Conservation (phyloP, 495 filamentous ascomycete species). For the Aspergillus diversus region DNA sequence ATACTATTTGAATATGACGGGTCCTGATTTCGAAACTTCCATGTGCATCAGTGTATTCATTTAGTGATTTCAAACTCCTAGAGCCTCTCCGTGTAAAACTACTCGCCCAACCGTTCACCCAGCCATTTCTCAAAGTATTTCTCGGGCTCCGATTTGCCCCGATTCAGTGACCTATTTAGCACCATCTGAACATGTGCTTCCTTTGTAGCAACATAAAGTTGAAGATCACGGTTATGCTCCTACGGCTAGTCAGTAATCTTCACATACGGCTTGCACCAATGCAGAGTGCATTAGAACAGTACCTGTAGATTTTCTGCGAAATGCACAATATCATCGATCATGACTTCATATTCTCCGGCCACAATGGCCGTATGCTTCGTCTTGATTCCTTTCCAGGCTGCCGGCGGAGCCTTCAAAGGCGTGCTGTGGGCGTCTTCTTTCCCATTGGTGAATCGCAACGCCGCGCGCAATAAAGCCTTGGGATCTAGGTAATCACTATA, state of each 20-base stretch:
- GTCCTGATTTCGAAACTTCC: neutral
- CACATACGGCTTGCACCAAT: neutral
- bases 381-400: slow-evolving; percentile 2
- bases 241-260: neutral
- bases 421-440: neutral
- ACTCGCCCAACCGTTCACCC: neutral
- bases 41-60: neutral
- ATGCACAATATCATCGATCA: slow-evolving; percentile 1
- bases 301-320: neutral
- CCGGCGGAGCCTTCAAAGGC: neutral
- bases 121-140: slow-evolving; percentile 1
- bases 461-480: slow-evolving; percentile 1
- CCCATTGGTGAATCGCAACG: neutral
- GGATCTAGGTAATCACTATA: neutral
- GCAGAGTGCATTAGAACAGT: neutral
- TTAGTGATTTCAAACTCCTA: neutral
- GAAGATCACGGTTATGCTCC: neutral
- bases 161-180: neutral
- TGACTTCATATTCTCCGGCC: neutral
- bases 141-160: neutral
- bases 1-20: neutral
- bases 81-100: neutral
- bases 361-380: neutral
- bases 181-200: neutral
- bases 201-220: neutral